Evolutionary conservation across 1,284 basidiomycete species (phyloP).

Genomic region (Tylopilus sp.): DNA sequence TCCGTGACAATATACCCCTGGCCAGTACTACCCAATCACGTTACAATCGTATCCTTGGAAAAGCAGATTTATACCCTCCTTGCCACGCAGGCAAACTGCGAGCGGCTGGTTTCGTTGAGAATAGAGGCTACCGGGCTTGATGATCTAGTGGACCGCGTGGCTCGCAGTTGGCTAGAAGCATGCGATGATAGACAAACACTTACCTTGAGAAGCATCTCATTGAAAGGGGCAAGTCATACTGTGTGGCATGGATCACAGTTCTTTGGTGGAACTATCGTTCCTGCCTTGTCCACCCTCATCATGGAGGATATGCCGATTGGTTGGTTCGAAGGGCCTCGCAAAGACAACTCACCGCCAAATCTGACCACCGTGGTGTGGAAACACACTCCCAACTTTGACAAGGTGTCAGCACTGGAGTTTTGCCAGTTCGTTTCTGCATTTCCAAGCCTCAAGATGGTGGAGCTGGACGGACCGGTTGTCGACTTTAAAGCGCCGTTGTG

Average conservation of each 20-base stretch:
- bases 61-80: background rate
- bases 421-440: background rate
- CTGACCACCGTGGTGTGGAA: background rate
- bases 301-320: background rate
- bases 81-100: background rate
- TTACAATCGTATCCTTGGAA: background rate
- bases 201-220: background rate
- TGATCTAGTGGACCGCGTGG: background rate
- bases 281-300: background rate
- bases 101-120: background rate
- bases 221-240: background rate
- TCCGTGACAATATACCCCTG: background rate
- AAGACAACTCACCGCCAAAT: background rate
- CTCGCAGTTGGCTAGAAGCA: background rate
- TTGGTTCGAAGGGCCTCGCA: background rate
- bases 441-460: background rate
- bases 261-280: background rate
- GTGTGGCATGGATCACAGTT: background rate
- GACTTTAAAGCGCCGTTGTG: background rate
- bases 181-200: background rate
- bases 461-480: background rate
- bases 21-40: background rate
- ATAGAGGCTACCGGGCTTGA: background rate
- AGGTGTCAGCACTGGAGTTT: background rate
- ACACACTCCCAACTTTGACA: background rate